These are phyloP conservation scores for Quaeritorhiza haematococci DNA, from an alignment of 371 early-diverging fungal genomes.

Conservation along the genomic window DNA sequence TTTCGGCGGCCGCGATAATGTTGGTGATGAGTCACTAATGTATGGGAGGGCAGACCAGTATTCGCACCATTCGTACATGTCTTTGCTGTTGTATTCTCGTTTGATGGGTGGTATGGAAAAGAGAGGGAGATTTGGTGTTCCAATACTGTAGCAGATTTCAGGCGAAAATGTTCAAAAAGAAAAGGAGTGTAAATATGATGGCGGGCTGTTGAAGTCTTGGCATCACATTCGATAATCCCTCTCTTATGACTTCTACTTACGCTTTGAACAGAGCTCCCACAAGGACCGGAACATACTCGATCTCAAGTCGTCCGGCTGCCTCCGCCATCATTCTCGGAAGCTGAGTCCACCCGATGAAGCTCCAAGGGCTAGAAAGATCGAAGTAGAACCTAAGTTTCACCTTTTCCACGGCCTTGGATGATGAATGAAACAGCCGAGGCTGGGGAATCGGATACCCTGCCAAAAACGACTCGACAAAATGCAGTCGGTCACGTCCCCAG, in stretches of 20 bases:
- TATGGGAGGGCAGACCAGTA: conserved; percentile 12
- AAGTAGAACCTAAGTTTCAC: conserved; percentile 14
- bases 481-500: conserved; percentile 27
- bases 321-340: conserved; percentile 9
- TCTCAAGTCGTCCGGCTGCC: conserved; percentile 6
- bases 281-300: conserved; percentile 16
- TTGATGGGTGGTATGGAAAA: conserved; percentile 8
- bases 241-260: conserved; percentile 3
- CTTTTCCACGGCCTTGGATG: conserved; percentile 1
- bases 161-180: background rate
- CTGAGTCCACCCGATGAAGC: conserved; percentile 16
- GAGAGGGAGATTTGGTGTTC: conserved; percentile 20
- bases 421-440: background rate
- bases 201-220: background rate
- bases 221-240: background rate
- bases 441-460: conserved; percentile 2
- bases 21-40: background rate
- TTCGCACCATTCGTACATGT: conserved; percentile 21
- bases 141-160: conserved; percentile 10
- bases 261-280: conserved; percentile 24
- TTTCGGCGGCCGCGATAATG: background rate
- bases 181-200: background rate
- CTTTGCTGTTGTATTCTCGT: conserved; percentile 10
- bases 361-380: conserved; percentile 28
- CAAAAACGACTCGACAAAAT: conserved; percentile 23